Conservation (phyloP, 352 stramenopile genomes). For the Globisporangium takayamanum region DNA sequence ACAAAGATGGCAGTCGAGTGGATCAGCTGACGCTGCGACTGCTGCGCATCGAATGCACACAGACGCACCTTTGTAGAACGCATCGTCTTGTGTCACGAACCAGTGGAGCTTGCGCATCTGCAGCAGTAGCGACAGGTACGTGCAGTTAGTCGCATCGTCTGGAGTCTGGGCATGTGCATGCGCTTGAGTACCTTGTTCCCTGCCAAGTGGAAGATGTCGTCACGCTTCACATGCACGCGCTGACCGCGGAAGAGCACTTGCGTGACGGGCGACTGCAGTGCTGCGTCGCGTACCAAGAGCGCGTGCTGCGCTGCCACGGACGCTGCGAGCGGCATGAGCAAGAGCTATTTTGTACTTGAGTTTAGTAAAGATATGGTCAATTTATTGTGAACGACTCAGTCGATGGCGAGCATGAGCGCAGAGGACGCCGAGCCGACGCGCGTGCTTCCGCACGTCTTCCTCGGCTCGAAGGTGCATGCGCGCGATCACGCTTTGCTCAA, state of each 20-base stretch:
- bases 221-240: slow-evolving; percentile 76
- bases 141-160: not conserved
- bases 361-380: not conserved
- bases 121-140: not conserved
- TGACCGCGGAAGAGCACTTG: slow-evolving; percentile 58
- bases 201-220: slow-evolving; percentile 74
- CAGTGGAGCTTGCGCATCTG: slow-evolving; percentile 85
- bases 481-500: slow-evolving; percentile 56
- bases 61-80: slow-evolving; percentile 42
- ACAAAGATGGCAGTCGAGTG: not conserved
- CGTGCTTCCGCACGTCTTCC: slow-evolving; percentile 68
- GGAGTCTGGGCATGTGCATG: not conserved
- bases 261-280: slow-evolving; percentile 40
- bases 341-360: not conserved
- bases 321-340: not conserved
- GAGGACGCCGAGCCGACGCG: slow-evolving; percentile 37
- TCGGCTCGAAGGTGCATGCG: slow-evolving; percentile 61
- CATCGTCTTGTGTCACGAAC: slow-evolving; percentile 56
- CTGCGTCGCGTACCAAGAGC: slow-evolving; percentile 3
- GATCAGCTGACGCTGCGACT: not conserved
- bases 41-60: not conserved
- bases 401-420: not conserved
- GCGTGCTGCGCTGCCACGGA: not conserved
- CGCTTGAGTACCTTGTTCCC: slow-evolving; percentile 63
- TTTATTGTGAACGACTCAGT: too few relatives aligned